Conservation (phyloP, 208 protist genomes). For the Dictyostelium gargantuum region DNA sequence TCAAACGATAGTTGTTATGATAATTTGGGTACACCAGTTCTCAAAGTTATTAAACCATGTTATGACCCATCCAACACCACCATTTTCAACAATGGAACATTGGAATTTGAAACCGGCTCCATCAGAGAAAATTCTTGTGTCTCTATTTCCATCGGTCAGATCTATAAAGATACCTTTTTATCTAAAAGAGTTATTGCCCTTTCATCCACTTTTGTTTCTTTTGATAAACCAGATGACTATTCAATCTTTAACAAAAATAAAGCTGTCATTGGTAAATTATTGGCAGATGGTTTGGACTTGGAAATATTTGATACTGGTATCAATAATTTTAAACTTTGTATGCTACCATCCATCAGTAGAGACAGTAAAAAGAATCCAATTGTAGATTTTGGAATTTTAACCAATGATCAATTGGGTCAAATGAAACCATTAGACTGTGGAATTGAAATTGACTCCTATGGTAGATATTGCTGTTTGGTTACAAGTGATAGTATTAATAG, state of each 20-base stretch:
- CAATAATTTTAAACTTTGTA: neutral
- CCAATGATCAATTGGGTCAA: neutral
- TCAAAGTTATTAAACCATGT: conserved; percentile 19
- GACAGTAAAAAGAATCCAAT: neutral
- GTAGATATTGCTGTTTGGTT: conserved; percentile 8
- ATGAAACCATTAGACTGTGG: conserved; percentile 9
- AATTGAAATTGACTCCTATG: neutral
- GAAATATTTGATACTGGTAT: neutral
- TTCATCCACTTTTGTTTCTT: neutral
- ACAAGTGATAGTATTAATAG: neutral
- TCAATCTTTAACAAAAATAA: neutral
- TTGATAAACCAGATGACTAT: neutral
- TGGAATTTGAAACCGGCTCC: neutral
- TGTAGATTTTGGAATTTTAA: neutral
- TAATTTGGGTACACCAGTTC: neutral
- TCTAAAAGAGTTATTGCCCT: neutral
- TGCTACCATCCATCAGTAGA: neutral
- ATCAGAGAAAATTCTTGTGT: neutral
- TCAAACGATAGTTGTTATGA: neutral
- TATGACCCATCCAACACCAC: neutral
- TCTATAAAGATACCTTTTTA: neutral
- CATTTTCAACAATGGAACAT: neutral
- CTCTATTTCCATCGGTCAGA: neutral
- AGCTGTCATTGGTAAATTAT: neutral
- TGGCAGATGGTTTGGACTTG: neutral